Evolutionary conservation across 2,329 filamentous ascomycete species (phyloP).

Genomic region (Trichocomaceae sp.): DNA sequence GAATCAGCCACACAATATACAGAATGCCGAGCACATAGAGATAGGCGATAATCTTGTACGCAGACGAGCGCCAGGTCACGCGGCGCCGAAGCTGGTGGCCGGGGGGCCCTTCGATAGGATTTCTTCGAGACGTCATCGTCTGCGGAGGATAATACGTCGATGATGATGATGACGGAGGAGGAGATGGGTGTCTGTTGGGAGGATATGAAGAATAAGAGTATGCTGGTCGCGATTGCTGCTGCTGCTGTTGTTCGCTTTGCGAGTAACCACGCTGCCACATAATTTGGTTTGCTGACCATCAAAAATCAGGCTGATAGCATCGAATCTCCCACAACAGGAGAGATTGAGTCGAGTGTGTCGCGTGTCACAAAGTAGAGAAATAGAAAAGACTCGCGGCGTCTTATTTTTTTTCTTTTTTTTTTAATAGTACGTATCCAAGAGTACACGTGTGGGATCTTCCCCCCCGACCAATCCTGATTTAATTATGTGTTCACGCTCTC

Average conservation of each 20-base stretch:
- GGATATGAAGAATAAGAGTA: slow-evolving; percentile 17
- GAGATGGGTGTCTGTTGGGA: slow-evolving; percentile 12
- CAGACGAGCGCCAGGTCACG: slow-evolving; percentile 38
- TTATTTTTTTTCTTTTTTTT: too few relatives aligned
- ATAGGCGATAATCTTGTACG: slow-evolving; percentile 37
- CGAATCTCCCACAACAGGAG: too few relatives aligned
- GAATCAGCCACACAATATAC: slow-evolving; percentile 37
- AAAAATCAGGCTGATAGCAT: neutral
- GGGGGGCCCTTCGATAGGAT: slow-evolving; percentile 36
- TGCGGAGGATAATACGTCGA: slow-evolving; percentile 10
- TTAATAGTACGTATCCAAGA: too few relatives aligned
- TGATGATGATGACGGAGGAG: neutral
- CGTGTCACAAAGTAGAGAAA: neutral
- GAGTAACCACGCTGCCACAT: slow-evolving; percentile 35
- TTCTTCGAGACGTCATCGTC: slow-evolving; percentile 23
- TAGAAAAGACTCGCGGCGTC: neutral
- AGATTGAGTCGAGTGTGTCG: neutral
- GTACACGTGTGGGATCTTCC: neutral
- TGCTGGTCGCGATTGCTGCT: slow-evolving; percentile 25
- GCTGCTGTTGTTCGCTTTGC: slow-evolving; percentile 25
- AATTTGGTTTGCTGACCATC: slow-evolving; percentile 12
- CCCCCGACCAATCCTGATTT: neutral
- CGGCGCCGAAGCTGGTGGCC: slow-evolving; percentile 34
- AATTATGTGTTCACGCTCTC: slow-evolving; percentile 1
- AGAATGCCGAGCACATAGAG: slow-evolving; percentile 35